Base-by-base conservation (phyloP, 805 yeast species). In the Starmerella stigmatis region DNA sequence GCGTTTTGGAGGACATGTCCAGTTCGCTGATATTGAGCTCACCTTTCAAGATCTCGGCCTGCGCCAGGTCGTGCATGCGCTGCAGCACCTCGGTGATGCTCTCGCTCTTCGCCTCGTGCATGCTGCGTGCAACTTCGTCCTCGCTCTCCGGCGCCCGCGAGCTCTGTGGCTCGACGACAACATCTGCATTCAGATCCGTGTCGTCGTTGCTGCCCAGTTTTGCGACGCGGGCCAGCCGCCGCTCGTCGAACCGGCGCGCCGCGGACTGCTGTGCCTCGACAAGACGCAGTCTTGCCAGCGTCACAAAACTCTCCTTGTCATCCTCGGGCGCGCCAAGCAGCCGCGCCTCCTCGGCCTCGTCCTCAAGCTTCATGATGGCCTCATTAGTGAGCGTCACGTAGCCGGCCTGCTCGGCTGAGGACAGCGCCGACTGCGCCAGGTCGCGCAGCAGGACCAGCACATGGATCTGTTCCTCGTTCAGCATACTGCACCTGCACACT, bases 1-100 rank as follows among this genome's bases (percentile, higher is more conserved):
- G 56, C 11, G 61, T 47, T 29, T 56, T 52, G n/a, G 67, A 59
- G 19, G 66, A 57, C 31, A 56, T 55, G 20, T 66, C 68, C n/a
- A 66, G 60, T 48, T 61, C 66, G 30, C 60, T 64, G 36, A 67
- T 54, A 43, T 67, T 65, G 30, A 65, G 48, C 30, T 57, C 57
- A 3, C 65, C 57, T 42, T 63, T 61, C 21, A 63, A 50, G n/a
- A 66, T 58, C 46, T 66, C 69, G 16, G 61, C 58, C 46, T 63
- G 66, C 27, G 69, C 67, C 57, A 67, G 46, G 19, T 48, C 54
- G 38, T 57, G 66, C 39, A 65, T 58, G 15, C 66, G 56, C 15
- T 55, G 51, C 37, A 62, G 53, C 10, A 58, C 52, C 16, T 51
- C 47, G 1, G 66, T 58, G 16, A 63, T 59, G 25, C 54, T 53